Base-by-base conservation (phyloP, 768 basidiomycete species). In the Amyloporia xantha region DNA sequence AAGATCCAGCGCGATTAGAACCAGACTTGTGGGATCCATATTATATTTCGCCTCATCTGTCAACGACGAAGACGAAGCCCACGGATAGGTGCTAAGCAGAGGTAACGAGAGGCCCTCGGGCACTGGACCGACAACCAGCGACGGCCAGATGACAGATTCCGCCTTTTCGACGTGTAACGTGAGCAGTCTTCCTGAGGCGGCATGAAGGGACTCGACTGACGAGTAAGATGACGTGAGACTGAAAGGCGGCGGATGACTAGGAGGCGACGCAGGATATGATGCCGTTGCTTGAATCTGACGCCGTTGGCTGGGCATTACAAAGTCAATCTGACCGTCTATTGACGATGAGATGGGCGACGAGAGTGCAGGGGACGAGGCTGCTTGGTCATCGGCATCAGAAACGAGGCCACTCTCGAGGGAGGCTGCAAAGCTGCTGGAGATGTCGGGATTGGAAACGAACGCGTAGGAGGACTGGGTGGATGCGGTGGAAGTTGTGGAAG, bases 1-100 rank as follows among this genome's bases (percentile, higher is more conserved):
- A 35, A 83, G 60, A 55, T 91, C 88, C 37, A 88, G 67, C 7
- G 76, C 88, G 51, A 81, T 75, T 46, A 90, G 66, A 1, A 82
- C 79, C 23, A 91, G 68, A 65, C 87, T 90, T 12, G 88, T 91
- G 1, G 88, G 81, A 62, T 91, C 88, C 85, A 91, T 88, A 55
- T 91, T 90, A 55, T 85, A 91, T 57, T 77, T 74, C 40, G 77
- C 73, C 50, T 89, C 86, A 15, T 52, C 44, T 33, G 58, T 62
- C 21, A 43, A 42, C 17, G 48, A 47, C 70, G 63, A 48, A 72
- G 75, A 45, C 69, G 72, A 50, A 62, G 78, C 71, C 61, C 80
- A 78, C 6, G 79, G 70, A 27, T 79, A 68, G 1, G 81, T 74
- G 3, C 73, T 66, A 17, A 50, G 37, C 3, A 75, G 63, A 44